A percentile compares a stretch with the other conserved stretches of the same genome.
These are phyloP conservation scores for Lasiodiplodia theobromae DNA, from an alignment of 2,329 filamentous ascomycete species.

Conservation along the genomic window DNA sequence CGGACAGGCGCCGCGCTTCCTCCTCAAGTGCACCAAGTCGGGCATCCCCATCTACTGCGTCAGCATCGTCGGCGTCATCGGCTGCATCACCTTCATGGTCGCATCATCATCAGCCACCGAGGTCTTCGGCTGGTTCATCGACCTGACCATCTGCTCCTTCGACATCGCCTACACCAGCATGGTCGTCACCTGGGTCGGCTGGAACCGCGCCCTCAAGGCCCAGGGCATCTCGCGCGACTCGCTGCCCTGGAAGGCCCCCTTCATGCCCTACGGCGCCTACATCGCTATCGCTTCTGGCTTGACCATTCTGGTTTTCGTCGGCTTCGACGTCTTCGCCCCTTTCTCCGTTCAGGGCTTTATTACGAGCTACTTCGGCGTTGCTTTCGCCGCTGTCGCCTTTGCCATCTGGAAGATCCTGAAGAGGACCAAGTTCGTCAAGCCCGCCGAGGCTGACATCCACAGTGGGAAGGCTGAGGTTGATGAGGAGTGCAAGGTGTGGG, in stretches of 20 bases:
- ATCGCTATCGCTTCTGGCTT: background rate
- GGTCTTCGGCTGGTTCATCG: conserved; percentile 77
- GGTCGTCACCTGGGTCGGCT: conserved; percentile 64
- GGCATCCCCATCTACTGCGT: conserved; percentile 81
- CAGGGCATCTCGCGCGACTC: conserved; percentile 59
- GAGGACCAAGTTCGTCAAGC: conserved; percentile 38
- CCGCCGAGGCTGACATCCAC: conserved; percentile 20
- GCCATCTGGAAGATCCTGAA: conserved; percentile 41
- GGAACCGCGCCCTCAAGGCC: conserved; percentile 59
- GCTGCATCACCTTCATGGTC: conserved; percentile 76
- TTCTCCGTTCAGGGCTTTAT: conserved; percentile 22
- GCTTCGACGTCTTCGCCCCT: conserved; percentile 20
- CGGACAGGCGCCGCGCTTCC: conserved; percentile 60
- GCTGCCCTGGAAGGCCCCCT: conserved; percentile 37
- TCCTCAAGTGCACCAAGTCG: conserved; percentile 65
- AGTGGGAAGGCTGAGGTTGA: conserved; percentile 18
- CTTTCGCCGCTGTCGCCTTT: conserved; percentile 35
- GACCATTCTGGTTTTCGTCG: conserved; percentile 7
- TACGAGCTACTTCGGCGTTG: conserved; percentile 18
- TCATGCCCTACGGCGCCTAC: conserved; percentile 23
- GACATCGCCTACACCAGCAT: conserved; percentile 57
- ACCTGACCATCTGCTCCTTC: conserved; percentile 74
- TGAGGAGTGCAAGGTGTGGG: conserved; percentile 21
- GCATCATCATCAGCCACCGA: conserved; percentile 70
- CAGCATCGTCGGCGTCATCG: conserved; percentile 68